Percentiles rank a stretch among this genome's conserved stretches.
phyloP scores from a whole-genome alignment of 768 basidiomycete species.

The Crepidotus variabilis region DNA sequence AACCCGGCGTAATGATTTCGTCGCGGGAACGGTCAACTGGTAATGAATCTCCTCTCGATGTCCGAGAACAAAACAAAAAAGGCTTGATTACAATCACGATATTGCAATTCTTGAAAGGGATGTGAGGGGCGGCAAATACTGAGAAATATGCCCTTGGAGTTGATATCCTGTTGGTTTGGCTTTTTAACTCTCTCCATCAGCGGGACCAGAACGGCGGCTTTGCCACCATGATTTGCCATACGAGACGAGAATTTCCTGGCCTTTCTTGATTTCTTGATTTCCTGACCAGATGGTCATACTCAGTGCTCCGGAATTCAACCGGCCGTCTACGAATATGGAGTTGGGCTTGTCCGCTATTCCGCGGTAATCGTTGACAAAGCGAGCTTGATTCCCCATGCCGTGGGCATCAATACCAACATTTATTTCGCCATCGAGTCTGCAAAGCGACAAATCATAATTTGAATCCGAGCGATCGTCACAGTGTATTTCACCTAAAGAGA shows the following conservation, averaged over 20 bases:
- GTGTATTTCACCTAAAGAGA: conserved; percentile 67
- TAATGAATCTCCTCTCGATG: too few relatives aligned
- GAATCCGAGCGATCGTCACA: conserved; percentile 66
- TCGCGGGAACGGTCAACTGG: too few relatives aligned
- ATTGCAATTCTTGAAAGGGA: too few relatives aligned
- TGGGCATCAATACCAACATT: conserved; percentile 79
- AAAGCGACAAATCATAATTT: conserved; percentile 89
- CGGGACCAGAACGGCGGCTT: conserved; percentile 28
- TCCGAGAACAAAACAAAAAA: too few relatives aligned
- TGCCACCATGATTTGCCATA: conserved; percentile 90
- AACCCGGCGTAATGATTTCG: too few relatives aligned
- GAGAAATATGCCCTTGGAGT: not conserved
- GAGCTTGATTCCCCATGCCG: conserved; percentile 75
- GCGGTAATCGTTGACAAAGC: conserved; percentile 91
- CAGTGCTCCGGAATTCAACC: conserved; percentile 53
- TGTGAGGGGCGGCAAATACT: not conserved
- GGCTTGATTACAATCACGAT: too few relatives aligned
- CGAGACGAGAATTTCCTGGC: conserved; percentile 82
- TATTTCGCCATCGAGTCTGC: conserved; percentile 49
- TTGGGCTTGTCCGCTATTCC: conserved; percentile 71
- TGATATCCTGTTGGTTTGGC: not conserved
- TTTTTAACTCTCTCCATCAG: not conserved
- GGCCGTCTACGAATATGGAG: conserved; percentile 60
- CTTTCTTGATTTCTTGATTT: conserved; percentile 59
- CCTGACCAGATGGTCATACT: conserved; percentile 76